Conservation (phyloP, 2,329 filamentous ascomycete genomes). For the Cladobotryum protrusum region DNA sequence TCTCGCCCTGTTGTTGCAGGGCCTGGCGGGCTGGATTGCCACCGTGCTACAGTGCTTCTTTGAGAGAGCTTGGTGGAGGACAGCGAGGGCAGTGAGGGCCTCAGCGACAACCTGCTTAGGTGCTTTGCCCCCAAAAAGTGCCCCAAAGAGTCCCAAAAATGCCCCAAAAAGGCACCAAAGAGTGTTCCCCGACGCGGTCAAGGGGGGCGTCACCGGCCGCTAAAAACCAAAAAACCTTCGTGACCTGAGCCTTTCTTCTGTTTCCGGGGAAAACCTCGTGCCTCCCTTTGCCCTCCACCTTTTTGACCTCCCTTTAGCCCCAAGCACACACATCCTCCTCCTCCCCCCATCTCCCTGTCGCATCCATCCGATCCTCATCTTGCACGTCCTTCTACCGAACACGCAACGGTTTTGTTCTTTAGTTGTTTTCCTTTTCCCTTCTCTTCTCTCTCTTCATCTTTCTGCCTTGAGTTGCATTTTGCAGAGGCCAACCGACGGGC, state of each 20-base stretch:
- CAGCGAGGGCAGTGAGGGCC: not conserved
- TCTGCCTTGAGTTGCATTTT: conserved; percentile 24
- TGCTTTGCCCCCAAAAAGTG: not conserved
- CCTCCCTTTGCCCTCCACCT: conserved; percentile 24
- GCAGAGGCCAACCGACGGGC: conserved; percentile 36
- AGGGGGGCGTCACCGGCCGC: conserved; percentile 25
- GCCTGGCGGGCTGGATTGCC: conserved; percentile 1
- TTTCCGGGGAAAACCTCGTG: conserved; percentile 34
- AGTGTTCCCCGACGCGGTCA: conserved; percentile 7
- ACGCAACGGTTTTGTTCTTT: conserved; percentile 22
- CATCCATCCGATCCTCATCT: conserved; percentile 2
- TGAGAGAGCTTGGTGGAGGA: conserved; percentile 2
- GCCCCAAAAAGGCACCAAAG: too few relatives aligned
- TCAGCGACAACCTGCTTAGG: not conserved
- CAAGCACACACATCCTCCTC: conserved; percentile 14
- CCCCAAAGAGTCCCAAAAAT: too few relatives aligned
- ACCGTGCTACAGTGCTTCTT: conserved; percentile 8
- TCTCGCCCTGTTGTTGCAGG: not conserved
- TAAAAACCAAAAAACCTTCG: conserved; percentile 32
- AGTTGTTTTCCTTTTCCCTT: conserved; percentile 23
- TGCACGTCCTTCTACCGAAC: conserved; percentile 21
- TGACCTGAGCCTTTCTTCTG: conserved; percentile 30
- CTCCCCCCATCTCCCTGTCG: not conserved
- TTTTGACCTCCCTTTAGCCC: conserved; percentile 15
- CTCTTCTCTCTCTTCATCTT: conserved; percentile 24